A percentile compares a stretch with the other conserved stretches of the same genome.
Evolutionary conservation across 768 basidiomycete genomes (phyloP).

Genomic region (Mrakia hoshinonis): DNA sequence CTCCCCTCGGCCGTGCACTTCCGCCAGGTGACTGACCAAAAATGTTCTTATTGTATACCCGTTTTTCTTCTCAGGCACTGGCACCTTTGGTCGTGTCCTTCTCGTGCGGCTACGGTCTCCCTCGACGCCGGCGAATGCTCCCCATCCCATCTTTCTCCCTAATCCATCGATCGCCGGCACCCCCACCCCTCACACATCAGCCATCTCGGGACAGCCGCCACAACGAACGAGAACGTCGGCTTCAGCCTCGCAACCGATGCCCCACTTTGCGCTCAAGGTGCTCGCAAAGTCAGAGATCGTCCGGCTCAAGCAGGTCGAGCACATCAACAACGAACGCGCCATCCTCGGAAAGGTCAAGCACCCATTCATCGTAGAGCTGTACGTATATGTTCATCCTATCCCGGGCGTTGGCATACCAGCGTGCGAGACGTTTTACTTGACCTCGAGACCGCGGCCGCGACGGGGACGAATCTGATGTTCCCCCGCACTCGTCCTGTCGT

Average conservation of each 20-base stretch:
- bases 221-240: constrained; percentile 29
- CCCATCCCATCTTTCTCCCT: constrained; percentile 45
- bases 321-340: constrained; percentile 91
- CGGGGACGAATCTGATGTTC: not conserved
- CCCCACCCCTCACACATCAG: constrained; percentile 15
- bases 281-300: constrained; percentile 44
- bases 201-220: constrained; percentile 28
- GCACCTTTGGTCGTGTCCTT: constrained; percentile 89
- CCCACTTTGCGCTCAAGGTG: constrained; percentile 43
- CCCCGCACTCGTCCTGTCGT: not conserved
- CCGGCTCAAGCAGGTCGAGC: constrained; percentile 82
- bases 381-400: too few species aligned
- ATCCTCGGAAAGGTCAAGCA: constrained; percentile 86
- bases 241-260: constrained; percentile 39
- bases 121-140: constrained; percentile 37
- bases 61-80: constrained; percentile 64
- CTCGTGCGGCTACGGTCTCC: constrained; percentile 62
- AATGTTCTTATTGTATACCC: not conserved
- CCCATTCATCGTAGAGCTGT: constrained; percentile 94
- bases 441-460: too few species aligned
- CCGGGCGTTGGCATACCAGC: too few species aligned
- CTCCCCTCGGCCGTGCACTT: not conserved
- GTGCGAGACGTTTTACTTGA: too few species aligned
- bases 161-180: not conserved
- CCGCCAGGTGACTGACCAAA: not conserved